Evolutionary conservation across 805 yeast species (phyloP).

Genomic region (Kuraishia hungarica): DNA sequence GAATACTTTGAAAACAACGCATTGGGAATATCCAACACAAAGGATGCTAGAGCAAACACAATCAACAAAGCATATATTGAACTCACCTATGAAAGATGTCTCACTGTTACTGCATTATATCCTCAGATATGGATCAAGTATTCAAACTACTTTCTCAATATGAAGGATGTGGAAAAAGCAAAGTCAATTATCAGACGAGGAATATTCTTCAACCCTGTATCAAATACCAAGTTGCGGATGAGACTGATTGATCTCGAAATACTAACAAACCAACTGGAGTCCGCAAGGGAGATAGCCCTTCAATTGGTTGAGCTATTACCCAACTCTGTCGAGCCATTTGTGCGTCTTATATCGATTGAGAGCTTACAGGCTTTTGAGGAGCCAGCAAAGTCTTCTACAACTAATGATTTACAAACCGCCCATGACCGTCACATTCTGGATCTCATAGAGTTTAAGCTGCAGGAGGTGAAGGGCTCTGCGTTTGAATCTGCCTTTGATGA

Average conservation of each 20-base stretch:
- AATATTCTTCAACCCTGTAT: conserved; percentile 15
- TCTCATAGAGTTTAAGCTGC: conserved; percentile 19
- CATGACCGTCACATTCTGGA: conserved; percentile 17
- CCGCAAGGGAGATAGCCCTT: conserved; percentile 27
- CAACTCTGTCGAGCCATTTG: conserved; percentile 27
- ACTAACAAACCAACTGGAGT: conserved; percentile 22
- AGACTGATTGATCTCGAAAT: conserved; percentile 37
- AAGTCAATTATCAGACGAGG: conserved; percentile 29
- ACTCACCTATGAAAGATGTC: conserved; percentile 38
- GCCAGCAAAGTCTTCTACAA: not conserved
- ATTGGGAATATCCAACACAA: conserved; percentile 5
- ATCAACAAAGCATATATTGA: conserved; percentile 16
- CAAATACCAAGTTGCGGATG: conserved; percentile 23
- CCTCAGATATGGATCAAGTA: conserved; percentile 42
- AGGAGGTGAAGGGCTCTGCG: conserved; percentile 13
- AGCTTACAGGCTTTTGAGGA: conserved; percentile 14
- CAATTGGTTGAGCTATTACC: conserved; percentile 19
- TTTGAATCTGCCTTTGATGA: conserved; percentile 24
- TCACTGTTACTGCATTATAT: conserved; percentile 35
- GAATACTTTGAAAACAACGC: conserved; percentile 35
- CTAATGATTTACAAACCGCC: conserved; percentile 3
- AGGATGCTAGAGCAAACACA: conserved; percentile 10
- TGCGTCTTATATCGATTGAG: conserved; percentile 35
- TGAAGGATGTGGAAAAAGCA: conserved; percentile 25
- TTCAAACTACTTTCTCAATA: conserved; percentile 30